Base-by-base conservation (phyloP, 2,329 filamentous ascomycete genomes). In the Dactylellina drechsleri region DNA sequence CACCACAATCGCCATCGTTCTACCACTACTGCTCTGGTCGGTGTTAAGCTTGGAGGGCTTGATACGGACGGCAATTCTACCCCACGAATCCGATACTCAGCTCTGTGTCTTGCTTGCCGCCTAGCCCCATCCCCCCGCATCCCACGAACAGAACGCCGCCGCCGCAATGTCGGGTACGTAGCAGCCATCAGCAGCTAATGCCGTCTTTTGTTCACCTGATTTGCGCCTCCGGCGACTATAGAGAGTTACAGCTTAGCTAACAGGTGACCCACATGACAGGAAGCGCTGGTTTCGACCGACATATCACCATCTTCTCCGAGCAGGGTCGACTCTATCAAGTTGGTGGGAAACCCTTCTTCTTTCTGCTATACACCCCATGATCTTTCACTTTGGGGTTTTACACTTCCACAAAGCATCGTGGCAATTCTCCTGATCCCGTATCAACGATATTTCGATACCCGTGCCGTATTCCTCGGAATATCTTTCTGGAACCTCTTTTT, bases 271-370 rank as follows among this genome's bases (percentile, higher is more conserved):
- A 28, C 54, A 58, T 28, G 77, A 80, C 80, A 92, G 90, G 90
- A 84, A 91, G 89, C 84, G 90, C 92, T 84, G 93, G 92, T 82
- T 98, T 96, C 85, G 95, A 99, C 85, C 89, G 95, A 86, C 95
- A 99, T 85, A 99, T 99, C 81, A 99, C 95, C 82, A 98, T 99
- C 87, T 99, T 99, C 86, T 97, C 95, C 77, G 95, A 99, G 84
- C 93, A 97, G 85, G 95, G 95, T 81, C 90, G 95, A 83, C 87
- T 99, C 83, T 99, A 98, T 84, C 95, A 99, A 97, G 95, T 99
- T 84, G 95, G 95, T 98, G 88, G 81, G 93, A 88, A 76, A 72
- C 54, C 65, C 58, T 28, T 61, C 60, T 59, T 41, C 43, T 43
- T 49, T 59, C 43, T 26, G 43, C 36, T n/a, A 10, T 26, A 36